Evolutionary conservation across 1,284 basidiomycete species (phyloP), one percentile per base, ranked within the genome.

Genomic region (Sporisorium exsertum): DNA sequence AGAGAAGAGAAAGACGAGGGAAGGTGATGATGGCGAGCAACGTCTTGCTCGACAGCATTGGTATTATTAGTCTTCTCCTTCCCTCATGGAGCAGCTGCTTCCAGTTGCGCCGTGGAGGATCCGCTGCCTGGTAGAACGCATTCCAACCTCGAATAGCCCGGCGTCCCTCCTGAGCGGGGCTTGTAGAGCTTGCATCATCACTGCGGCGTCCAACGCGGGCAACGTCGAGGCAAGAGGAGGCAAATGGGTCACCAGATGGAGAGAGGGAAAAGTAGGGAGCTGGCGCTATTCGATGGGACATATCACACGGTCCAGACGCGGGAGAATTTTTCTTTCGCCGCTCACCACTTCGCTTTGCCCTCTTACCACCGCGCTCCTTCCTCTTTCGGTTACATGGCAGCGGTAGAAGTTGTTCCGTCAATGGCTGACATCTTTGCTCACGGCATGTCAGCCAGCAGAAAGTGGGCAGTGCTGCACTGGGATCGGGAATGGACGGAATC

Each of bases 271-370:
- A 13, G 18, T 16, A 12, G 40, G n/a, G n/a, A 10, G n/a, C 32
- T 27, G 22, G 65, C 68, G 45, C 69, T 72, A 65, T 56, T 72
- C 42, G 57, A 72, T 59, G 69, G 53, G 63, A 65, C 59, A 72
- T 72, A 65, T 72, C 69, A 65, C 13, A 52, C 18, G n/a, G 37
- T 16, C 37, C 40, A 26, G 8, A 32, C 40, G 40, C 40, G 40
- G n/a, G 40, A 20, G 15, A 7, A 37, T 12, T 22, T 27, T 27
- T 18, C 12, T 29, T 27, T 29, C 12, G 16, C 43, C 15, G 27
- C 49, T 24, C 27, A 24, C 4, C 10, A 9, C 12, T 9, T 50
- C n/a, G 15, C 5, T 20, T 10, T 13, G 27, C 47, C 26, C 3
- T 35, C n/a, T 42, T 18, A 43, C 40, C n/a, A n/a, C 40, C 40